These are phyloP conservation scores for Neurospora sp. DNA, from an alignment of 495 filamentous ascomycete species.

Conservation along the genomic window DNA sequence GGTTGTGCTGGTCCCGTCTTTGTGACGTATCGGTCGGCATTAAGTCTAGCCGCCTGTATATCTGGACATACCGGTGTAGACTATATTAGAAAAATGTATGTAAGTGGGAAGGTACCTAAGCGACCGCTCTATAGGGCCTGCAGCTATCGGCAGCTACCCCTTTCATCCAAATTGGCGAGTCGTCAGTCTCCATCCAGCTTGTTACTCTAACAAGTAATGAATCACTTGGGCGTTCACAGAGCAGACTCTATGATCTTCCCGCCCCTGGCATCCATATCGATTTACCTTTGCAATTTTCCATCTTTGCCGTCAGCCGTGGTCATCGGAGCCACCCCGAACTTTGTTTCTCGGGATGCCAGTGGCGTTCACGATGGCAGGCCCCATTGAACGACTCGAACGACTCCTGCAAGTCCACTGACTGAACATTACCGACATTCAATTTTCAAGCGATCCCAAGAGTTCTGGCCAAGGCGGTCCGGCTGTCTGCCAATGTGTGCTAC, in stretches of 20 bases:
- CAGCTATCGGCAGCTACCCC: not conserved
- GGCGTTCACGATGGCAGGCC: not conserved
- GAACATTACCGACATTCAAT: not conserved
- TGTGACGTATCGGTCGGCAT: not conserved
- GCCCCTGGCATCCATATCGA: not conserved
- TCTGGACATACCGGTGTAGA: not conserved
- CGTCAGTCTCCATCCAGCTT: not conserved
- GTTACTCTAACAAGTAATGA: not conserved
- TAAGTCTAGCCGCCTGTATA: not conserved
- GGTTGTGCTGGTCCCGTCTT: not conserved
- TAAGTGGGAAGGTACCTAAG: not conserved
- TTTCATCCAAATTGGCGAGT: slow-evolving; percentile 1
- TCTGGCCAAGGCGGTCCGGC: not conserved
- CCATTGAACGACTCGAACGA: not conserved
- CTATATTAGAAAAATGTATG: not conserved
- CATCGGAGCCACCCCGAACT: not conserved
- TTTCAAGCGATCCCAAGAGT: not conserved
- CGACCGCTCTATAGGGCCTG: not conserved
- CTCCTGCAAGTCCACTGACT: not conserved
- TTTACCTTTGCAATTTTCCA: not conserved
- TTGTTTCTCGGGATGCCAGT: not conserved
- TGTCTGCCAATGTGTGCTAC: not conserved
- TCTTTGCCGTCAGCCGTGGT: not conserved
- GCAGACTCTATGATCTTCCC: not conserved
- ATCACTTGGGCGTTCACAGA: not conserved